phyloP scores from a whole-genome alignment of 2,329 filamentous ascomycete genomes.

The Westerdykella aurantiaca region DNA sequence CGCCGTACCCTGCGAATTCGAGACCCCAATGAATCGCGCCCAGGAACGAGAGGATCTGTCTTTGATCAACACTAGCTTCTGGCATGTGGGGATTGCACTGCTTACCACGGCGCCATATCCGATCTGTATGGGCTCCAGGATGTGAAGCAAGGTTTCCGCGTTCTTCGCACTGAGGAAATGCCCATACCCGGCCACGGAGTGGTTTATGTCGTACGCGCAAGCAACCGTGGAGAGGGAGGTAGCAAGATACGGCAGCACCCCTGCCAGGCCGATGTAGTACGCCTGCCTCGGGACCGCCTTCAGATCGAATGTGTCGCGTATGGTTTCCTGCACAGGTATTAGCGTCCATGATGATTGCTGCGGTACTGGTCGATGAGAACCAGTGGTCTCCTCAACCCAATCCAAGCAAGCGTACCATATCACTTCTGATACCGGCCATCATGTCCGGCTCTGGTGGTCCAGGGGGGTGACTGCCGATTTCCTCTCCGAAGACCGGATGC shows the following conservation, averaged over 20 bases:
- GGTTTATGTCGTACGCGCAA: slow-evolving; percentile 77
- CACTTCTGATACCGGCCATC: slow-evolving; percentile 41
- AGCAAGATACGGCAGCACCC: slow-evolving; percentile 60
- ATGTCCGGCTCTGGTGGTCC: slow-evolving; percentile 40
- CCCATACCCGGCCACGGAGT: slow-evolving; percentile 56
- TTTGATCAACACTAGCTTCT: slow-evolving; percentile 2
- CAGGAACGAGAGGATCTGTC: slow-evolving; percentile 81
- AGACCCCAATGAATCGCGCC: slow-evolving; percentile 92
- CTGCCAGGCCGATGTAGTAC: slow-evolving; percentile 48
- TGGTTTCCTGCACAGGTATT: slow-evolving; percentile 35
- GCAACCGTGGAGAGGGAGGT: slow-evolving; percentile 79
- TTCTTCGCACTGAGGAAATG: slow-evolving; percentile 64
- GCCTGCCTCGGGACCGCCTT: slow-evolving; percentile 43
- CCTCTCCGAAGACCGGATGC: slow-evolving; percentile 38
- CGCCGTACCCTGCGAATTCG: slow-evolving; percentile 68
- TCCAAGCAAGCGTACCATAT: slow-evolving; percentile 20
- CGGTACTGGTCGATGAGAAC: background rate
- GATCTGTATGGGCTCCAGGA: slow-evolving; percentile 81
- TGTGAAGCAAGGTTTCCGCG: slow-evolving; percentile 64
- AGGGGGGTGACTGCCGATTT: slow-evolving; percentile 29
- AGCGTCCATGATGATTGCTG: too few species aligned
- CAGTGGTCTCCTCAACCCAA: too few species aligned
- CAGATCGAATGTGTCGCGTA: slow-evolving; percentile 46
- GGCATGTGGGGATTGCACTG: slow-evolving; percentile 10
- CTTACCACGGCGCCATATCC: slow-evolving; percentile 80